phyloP scores from a whole-genome alignment of 2,329 filamentous ascomycete species.

The Didymella glomerata region DNA sequence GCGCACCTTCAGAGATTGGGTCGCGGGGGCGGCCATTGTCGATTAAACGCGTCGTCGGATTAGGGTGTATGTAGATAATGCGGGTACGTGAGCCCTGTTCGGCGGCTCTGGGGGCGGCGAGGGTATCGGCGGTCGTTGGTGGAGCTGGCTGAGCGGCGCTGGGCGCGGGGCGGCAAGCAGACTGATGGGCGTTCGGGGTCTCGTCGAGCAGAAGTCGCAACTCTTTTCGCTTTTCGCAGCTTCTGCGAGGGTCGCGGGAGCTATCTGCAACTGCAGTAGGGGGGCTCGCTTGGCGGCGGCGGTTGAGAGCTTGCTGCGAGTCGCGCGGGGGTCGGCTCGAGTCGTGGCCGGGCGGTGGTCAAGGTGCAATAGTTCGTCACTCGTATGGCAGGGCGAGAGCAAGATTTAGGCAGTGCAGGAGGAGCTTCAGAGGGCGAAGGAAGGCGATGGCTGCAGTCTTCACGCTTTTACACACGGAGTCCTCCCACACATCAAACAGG shows the following conservation, averaged over 20 bases:
- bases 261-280: slow-evolving; percentile 42
- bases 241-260: slow-evolving; percentile 31
- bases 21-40: slow-evolving; percentile 79
- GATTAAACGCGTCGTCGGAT: slow-evolving; percentile 35
- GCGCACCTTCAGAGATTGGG: slow-evolving; percentile 87
- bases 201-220: slow-evolving; percentile 9
- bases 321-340: slow-evolving; percentile 26
- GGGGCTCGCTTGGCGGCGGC: slow-evolving; percentile 47
- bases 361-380: slow-evolving; percentile 9
- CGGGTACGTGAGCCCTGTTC: slow-evolving; percentile 30
- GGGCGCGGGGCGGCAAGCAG: slow-evolving; percentile 21
- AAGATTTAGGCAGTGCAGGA: not conserved
- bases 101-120: slow-evolving; percentile 34
- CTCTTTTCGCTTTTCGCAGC: slow-evolving; percentile 26
- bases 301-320: slow-evolving; percentile 30
- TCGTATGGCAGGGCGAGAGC: not conserved
- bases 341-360: slow-evolving; percentile 22
- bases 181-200: not conserved
- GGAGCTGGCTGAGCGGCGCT: slow-evolving; percentile 18
- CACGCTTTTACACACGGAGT: slow-evolving; percentile 21
- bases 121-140: slow-evolving; percentile 17
- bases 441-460: not conserved
- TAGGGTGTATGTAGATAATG: slow-evolving; percentile 32
- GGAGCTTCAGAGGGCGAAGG: not conserved
- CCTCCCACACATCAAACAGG: slow-evolving; percentile 34